phyloP scores from a whole-genome alignment of 306 rosid species.

The Dalbergia cultrata region DNA sequence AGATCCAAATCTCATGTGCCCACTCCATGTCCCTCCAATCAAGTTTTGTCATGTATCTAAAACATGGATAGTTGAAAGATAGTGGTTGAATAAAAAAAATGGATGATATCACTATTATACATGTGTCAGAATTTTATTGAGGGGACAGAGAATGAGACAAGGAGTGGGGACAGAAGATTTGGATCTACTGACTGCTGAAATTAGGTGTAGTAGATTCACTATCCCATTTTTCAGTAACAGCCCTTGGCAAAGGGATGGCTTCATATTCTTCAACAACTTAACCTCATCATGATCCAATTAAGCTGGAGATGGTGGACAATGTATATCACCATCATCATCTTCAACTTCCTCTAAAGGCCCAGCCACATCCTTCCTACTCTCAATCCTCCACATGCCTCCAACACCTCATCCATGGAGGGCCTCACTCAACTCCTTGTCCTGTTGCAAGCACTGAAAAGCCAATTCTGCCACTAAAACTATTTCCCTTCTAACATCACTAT shows the following conservation, averaged over 20 bases:
- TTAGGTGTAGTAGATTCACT: slow-evolving; percentile 52
- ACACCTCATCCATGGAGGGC: slow-evolving; percentile 68
- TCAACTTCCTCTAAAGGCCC: not conserved
- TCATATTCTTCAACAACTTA: slow-evolving; percentile 5
- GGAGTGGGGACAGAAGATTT: too few relatives aligned
- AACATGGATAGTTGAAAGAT: too few relatives aligned
- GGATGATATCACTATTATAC: too few relatives aligned
- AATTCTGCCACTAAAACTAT: slow-evolving; percentile 59
- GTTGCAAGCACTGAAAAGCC: slow-evolving; percentile 75
- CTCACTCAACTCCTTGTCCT: slow-evolving; percentile 71
- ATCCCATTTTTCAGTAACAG: slow-evolving; percentile 58
- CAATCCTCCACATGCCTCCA: slow-evolving; percentile 56
- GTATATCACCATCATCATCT: not conserved
- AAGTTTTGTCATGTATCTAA: too few relatives aligned
- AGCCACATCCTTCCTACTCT: slow-evolving; percentile 30
- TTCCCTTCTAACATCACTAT: slow-evolving; percentile 52
- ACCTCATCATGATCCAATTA: not conserved
- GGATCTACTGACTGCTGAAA: slow-evolving; percentile 48
- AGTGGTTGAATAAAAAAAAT: too few relatives aligned
- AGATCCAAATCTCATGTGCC: too few relatives aligned
- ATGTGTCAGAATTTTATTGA: too few relatives aligned
- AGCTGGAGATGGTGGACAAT: not conserved
- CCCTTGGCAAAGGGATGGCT: slow-evolving; percentile 49
- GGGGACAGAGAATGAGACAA: too few relatives aligned
- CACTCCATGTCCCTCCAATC: too few relatives aligned